phyloP scores from a whole-genome alignment of 1,284 basidiomycete genomes.

The Anthracocystis walkeri region DNA sequence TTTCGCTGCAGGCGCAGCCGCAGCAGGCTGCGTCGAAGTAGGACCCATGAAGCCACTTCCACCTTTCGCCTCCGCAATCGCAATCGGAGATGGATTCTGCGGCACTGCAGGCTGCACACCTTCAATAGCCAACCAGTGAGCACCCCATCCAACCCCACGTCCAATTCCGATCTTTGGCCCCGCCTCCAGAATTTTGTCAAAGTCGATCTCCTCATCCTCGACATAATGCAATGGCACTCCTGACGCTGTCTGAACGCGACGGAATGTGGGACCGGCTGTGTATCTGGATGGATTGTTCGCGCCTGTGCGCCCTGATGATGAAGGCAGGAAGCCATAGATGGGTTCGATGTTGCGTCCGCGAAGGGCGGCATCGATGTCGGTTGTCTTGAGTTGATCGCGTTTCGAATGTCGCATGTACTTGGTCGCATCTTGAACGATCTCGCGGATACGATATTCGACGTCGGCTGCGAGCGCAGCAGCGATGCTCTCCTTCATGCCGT shows the following conservation, averaged over 20 bases:
- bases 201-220: conserved; percentile 97
- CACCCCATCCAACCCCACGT: conserved; percentile 67
- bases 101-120: conserved; percentile 96
- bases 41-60: conserved; percentile 40
- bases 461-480: conserved; percentile 90
- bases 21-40: conserved; percentile 54
- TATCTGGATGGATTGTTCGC: conserved; percentile 25
- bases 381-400: conserved; percentile 84
- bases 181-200: conserved; percentile 74
- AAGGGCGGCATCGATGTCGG: conserved; percentile 92
- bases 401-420: conserved; percentile 96
- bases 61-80: conserved; percentile 36
- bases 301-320: conserved; percentile 45
- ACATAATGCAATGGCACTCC: conserved; percentile 80
- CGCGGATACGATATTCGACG: conserved; percentile 95
- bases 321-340: conserved; percentile 59
- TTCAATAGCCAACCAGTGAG: conserved; percentile 96
- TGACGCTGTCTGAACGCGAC: conserved; percentile 68
- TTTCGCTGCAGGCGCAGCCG: conserved; percentile 58
- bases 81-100: conserved; percentile 83
- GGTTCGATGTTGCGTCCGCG: conserved; percentile 91
- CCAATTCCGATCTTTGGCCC: conserved; percentile 62
- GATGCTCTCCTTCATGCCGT: conserved; percentile 82
- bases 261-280: conserved; percentile 64
- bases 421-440: conserved; percentile 93